These are phyloP conservation scores for Heritiera fomes DNA, from an alignment of 345 rosid species.

Conservation along the genomic window DNA sequence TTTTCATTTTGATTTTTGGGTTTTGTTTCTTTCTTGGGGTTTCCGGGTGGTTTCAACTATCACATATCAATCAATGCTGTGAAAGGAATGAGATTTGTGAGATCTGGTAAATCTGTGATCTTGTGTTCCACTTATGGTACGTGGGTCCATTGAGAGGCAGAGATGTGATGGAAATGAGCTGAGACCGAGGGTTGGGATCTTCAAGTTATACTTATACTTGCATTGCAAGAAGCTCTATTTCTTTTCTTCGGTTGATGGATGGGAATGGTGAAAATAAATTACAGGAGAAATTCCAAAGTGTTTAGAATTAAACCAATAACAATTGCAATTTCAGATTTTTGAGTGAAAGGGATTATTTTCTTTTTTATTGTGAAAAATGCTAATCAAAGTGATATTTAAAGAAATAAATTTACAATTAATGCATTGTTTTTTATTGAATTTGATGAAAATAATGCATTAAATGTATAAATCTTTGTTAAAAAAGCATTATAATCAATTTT, in stretches of 20 bases:
- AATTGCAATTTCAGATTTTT: background rate
- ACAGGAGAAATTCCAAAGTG: background rate
- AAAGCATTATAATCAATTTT: too few species aligned
- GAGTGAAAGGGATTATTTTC: background rate
- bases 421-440: too few species aligned
- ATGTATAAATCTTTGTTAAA: too few species aligned
- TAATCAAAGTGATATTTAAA: too few species aligned
- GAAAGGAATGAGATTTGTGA: background rate
- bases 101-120: background rate
- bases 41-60: background rate
- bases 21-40: background rate
- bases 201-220: background rate
- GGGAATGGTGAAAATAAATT: background rate
- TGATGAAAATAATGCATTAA: too few species aligned
- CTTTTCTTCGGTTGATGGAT: background rate
- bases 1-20: background rate
- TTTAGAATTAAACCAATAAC: background rate
- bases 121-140: background rate
- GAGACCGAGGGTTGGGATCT: background rate
- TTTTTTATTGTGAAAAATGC: too few species aligned
- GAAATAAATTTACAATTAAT: too few species aligned
- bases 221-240: slow-evolving; percentile 5
- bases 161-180: background rate
- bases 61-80: background rate
- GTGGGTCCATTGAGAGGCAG: background rate